A percentile compares a stretch with the other conserved stretches of the same genome.
phyloP scores from a whole-genome alignment of 306 rosid species.

The Dalbergia cochinchinensis region DNA sequence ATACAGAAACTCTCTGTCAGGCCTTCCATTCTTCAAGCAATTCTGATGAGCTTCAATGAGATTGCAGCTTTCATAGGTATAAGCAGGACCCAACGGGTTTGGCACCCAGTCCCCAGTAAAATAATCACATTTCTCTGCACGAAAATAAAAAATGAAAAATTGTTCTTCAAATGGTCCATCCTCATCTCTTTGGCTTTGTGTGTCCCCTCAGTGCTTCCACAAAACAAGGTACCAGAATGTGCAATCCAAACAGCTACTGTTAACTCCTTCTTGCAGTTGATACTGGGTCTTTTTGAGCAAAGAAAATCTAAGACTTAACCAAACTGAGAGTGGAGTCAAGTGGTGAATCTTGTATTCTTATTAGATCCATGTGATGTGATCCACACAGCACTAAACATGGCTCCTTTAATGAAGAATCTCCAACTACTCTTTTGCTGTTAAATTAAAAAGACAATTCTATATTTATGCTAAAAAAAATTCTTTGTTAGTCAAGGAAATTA shows the following conservation, averaged over 20 bases:
- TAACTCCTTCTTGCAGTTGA: too few relatives aligned
- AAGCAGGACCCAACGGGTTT: constrained; percentile 68
- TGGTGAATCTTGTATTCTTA: too few relatives aligned
- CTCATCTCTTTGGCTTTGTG: constrained; percentile 51
- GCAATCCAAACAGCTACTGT: neutral
- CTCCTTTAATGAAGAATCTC: neutral
- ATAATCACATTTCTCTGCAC: constrained; percentile 77
- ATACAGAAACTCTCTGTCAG: constrained; percentile 72
- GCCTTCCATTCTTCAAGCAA: constrained; percentile 88
- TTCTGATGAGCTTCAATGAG: constrained; percentile 87
- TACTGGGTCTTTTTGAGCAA: neutral
- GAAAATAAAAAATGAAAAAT: constrained; percentile 28
- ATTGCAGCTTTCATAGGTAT: constrained; percentile 78
- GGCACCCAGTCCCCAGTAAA: constrained; percentile 87
- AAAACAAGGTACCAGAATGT: neutral
- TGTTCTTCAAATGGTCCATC: constrained; percentile 58
- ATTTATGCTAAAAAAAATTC: neutral
- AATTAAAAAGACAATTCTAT: neutral
- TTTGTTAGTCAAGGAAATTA: neutral
- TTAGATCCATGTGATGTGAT: neutral
- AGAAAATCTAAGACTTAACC: neutral
- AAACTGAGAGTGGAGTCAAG: too few relatives aligned
- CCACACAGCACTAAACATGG: neutral
- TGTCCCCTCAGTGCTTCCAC: neutral
- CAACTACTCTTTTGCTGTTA: neutral